phyloP scores from a whole-genome alignment of 2,329 filamentous ascomycete genomes.

The Fusarium paranaense region DNA sequence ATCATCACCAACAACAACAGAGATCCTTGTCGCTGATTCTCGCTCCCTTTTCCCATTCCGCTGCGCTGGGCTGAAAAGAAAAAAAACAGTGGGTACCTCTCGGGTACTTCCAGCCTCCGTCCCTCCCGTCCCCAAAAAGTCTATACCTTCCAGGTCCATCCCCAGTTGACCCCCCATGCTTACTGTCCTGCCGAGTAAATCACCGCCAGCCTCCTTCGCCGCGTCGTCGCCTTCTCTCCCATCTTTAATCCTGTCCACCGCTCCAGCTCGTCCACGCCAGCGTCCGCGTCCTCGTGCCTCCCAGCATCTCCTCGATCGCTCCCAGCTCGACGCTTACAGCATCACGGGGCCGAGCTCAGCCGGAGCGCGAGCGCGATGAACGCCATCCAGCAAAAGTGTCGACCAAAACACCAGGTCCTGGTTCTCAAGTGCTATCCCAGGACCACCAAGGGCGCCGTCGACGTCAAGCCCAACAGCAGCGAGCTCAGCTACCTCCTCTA shows the following conservation, averaged over 20 bases:
- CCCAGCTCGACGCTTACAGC: not conserved
- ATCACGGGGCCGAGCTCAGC: constrained; percentile 31
- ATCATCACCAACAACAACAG: not conserved
- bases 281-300: not conserved
- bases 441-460: constrained; percentile 88
- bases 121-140: constrained; percentile 33
- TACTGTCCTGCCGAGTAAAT: constrained; percentile 23
- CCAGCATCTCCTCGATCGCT: not conserved
- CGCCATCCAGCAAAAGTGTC: constrained; percentile 74
- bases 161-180: constrained; percentile 15
- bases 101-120: constrained; percentile 31
- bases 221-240: constrained; percentile 9
- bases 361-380: constrained; percentile 61
- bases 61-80: constrained; percentile 10
- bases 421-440: constrained; percentile 97
- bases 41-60: constrained; percentile 29
- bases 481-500: constrained; percentile 97
- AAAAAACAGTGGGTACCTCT: constrained; percentile 22
- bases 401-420: constrained; percentile 96
- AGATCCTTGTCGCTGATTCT: constrained; percentile 28
- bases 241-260: constrained; percentile 6
- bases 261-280: not conserved
- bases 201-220: constrained; percentile 36
- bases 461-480: constrained; percentile 95
- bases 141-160: constrained; percentile 23